Evolutionary conservation across 805 yeast genomes (phyloP), one percentile per base, ranked within the genome.

Genomic region (Sugiyamaella valdiviana): DNA sequence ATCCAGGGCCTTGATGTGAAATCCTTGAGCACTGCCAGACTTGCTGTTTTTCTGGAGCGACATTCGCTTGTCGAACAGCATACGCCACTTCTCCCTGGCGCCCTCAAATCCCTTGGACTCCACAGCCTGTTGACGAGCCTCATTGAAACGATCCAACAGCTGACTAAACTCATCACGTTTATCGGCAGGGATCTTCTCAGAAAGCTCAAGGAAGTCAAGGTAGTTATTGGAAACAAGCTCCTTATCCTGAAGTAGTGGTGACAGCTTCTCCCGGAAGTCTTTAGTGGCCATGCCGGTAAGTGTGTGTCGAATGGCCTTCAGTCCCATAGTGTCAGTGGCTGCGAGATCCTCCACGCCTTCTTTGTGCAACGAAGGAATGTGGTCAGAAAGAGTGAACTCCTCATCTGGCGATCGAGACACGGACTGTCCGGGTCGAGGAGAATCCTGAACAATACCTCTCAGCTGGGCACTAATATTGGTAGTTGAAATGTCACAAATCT

Each of bases 41-140:
- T 42, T 38, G 22, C 43, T n/a, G 15, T 44, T 40, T 14, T 39
- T 35, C 10, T 43, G 40, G n/a, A 41, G 24, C 36, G 42, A 17
- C 36, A 44, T 35, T 7, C 49, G 36, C 45, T 45, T 45, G 57
- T 87, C 95, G 57, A 78, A 83, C 54, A 82, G 90, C 56, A 81
- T 82, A 62, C 79, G 82, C 99, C 99, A 91, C 63, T 85, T 83
- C 59, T 83, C 87, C 53, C 78, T 79, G 0, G 98, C 95, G 1
- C 91, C 90, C 54, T 85, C 90, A 1, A 85, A 72, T 2, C 95
- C 91, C 50, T 84, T 76, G 16, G 79, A 70, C 65, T 93, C 99
- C 26, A 93, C 63, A 24, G 76, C 76, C 41, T 77, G 70, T 64
- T 93, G 96, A 62, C 99, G 78, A 21, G 78, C 79, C 48, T 77